These are phyloP conservation scores for Talaromyces sp. DNA, from an alignment of 2,329 filamentous ascomycete species.

Conservation along the genomic window DNA sequence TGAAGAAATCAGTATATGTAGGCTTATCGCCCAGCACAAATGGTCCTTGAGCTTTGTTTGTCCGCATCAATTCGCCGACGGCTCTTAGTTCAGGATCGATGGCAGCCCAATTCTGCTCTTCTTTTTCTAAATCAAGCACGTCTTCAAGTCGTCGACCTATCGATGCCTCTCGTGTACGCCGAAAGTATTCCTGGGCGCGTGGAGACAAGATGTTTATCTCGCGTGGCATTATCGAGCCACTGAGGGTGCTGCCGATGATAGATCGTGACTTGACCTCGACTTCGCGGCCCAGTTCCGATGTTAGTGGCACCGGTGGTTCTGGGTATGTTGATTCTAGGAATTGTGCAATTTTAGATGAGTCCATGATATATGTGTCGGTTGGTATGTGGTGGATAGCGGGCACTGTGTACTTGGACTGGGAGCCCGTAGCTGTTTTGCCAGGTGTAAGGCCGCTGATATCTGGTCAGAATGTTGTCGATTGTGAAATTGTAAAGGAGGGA, in stretches of 20 bases:
- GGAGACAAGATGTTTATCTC: constrained; percentile 39
- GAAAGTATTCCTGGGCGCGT: constrained; percentile 38
- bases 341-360: constrained; percentile 38
- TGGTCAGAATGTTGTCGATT: background rate
- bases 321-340: constrained; percentile 45
- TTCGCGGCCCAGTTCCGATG: constrained; percentile 34
- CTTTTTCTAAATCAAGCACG: constrained; percentile 19
- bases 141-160: constrained; percentile 38
- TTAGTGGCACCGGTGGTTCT: constrained; percentile 32
- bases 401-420: constrained; percentile 37
- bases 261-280: constrained; percentile 33
- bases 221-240: constrained; percentile 36
- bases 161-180: constrained; percentile 36
- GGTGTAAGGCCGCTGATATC: constrained; percentile 23
- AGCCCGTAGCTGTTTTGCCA: constrained; percentile 16
- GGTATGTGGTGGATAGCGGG: constrained; percentile 43
- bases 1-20: constrained; percentile 41
- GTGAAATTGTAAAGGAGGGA: constrained; percentile 18
- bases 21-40: constrained; percentile 40
- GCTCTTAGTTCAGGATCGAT: constrained; percentile 25
- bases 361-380: constrained; percentile 41
- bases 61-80: constrained; percentile 34
- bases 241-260: constrained; percentile 28
- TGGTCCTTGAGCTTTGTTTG: constrained; percentile 34
- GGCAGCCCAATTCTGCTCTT: constrained; percentile 16